Base-by-base conservation (phyloP, 2,329 filamentous ascomycete genomes). In the Aspergillus piperis region DNA sequence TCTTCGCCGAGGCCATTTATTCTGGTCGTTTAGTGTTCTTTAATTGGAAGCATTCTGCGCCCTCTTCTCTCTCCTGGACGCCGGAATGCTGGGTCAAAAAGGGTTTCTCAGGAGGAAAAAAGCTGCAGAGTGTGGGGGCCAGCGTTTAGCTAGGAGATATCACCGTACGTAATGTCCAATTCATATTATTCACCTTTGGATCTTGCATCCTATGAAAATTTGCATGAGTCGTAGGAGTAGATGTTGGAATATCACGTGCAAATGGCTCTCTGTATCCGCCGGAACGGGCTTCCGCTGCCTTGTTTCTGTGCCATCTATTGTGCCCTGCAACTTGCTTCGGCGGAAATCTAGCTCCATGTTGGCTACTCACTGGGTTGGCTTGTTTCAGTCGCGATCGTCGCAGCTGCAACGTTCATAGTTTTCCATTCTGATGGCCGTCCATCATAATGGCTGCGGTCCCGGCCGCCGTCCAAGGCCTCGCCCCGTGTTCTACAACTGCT, bases 101-200 rank as follows among this genome's bases (percentile, higher is more conserved):
- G 52, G 38, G 39, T 44, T 13, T 54, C 52, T 39, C 52, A 54
- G 52, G 52, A 54, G 52, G 32, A 13, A 36, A 36, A 54, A 30
- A 27, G 25, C 23, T 30, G 52, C 52, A 41, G 52, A 44, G 19
- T 54, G 52, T 42, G 39, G 41, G 36, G 23, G 15, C 21, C 36
- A 36, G 32, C 32, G 13, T 17, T 42, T 54, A 54, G 52, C 30
- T 54, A 47, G 53, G 53, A 55, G 53, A 55, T 55, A 55, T 55
- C 41, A 55, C 39, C 53, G 27, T 55, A 55, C 53, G 53, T 55
- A 55, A 55, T 55, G 39, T 55, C 39, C 25, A 54, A 55, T 55
- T 32, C 39, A 21, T 47, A 19, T 36, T 38, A 30, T 44, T 27
- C 42, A 17, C 25, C n/a, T 44, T 42, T 19, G 23, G 13, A 17